Base-by-base conservation (phyloP, 108 stramenopile genomes). In the Nitzschia sp. region DNA sequence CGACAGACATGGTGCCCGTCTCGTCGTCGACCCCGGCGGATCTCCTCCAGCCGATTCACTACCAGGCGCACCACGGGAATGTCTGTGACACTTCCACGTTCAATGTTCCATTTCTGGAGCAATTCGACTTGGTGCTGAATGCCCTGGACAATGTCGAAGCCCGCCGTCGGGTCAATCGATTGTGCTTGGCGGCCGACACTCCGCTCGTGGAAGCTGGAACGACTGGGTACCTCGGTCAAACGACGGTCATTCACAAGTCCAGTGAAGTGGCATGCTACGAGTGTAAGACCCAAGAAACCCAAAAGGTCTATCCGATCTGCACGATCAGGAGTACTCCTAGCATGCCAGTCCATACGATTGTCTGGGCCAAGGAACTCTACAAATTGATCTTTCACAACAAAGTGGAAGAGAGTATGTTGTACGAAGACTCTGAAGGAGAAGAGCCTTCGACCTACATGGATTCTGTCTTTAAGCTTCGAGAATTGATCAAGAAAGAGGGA, bases 281-380 rank as follows among this genome's bases (percentile, higher is more conserved):
- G 70, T 99, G 99, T 78, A 82, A 90, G 41, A 86, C 96, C 23
- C 96, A 98, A 83, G 85, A 93, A 47, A 88, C 96, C 0, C 97
- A 87, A 66, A 98, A 98, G 71, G 92, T 96, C 3, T 98, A 98
- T 77, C 97, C 99, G 17, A 99, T 99, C 66, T 99, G 99, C 82
- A 99, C 99, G 58, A 99, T 99, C 59, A 86, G 97, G 58, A 88
- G 80, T 50, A 99, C 99, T 17, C 99, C 99, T 1, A 83, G 80
- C 63, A 91, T 94, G 84, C 99, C 99, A 0, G 99, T 99, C 11
- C 99, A 99, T 76, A 98, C 97, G 71, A 95, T 99, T 63, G 98
- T 99, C 2, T 99, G 99, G 99, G 97, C 96, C 29, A 99, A 99
- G 86, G 98, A 99, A 80, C 73, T 98, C 32, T 98, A 95, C 81